These are phyloP conservation scores for Gryganskiella cystojenkinii DNA, from an alignment of 192 early-diverging fungal species.

Conservation along the genomic window DNA sequence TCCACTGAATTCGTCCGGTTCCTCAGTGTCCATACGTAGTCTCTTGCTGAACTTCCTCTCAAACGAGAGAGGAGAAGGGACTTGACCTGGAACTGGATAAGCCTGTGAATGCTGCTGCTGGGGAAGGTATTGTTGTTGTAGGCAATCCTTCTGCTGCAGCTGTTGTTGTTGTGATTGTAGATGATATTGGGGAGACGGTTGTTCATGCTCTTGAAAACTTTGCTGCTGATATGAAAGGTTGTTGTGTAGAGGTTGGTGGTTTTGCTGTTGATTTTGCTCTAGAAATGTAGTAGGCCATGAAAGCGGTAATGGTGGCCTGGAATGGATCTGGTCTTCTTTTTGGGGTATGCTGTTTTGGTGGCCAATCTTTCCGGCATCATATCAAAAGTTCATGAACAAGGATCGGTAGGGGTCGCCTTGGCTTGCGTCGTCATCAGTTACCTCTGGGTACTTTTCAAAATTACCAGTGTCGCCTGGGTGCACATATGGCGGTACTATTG, in stretches of 20 bases:
- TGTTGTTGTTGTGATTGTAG: conserved; percentile 20
- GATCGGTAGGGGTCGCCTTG: conserved; percentile 80
- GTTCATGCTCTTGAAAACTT: conserved; percentile 8
- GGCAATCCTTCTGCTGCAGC: not conserved
- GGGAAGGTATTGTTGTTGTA: conserved; percentile 8
- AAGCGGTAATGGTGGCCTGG: conserved; percentile 1
- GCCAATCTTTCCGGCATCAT: conserved; percentile 56
- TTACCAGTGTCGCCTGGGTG: conserved; percentile 96
- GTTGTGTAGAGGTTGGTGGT: conserved; percentile 6
- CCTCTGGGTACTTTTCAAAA: conserved; percentile 97
- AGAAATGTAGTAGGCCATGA: conserved; percentile 17
- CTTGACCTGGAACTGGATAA: not conserved
- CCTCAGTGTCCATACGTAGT: not conserved
- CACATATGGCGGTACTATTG: conserved; percentile 89
- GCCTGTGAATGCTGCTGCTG: conserved; percentile 13
- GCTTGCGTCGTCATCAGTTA: conserved; percentile 67
- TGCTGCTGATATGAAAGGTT: conserved; percentile 4
- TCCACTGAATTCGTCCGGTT: not conserved
- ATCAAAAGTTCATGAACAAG: conserved; percentile 83
- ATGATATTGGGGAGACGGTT: not conserved
- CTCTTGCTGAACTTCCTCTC: conserved; percentile 7
- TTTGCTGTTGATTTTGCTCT: conserved; percentile 14
- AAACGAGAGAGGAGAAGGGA: not conserved
- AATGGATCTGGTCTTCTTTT: conserved; percentile 6
- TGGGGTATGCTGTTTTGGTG: conserved; percentile 42